Base-by-base conservation (phyloP, 2,329 filamentous ascomycete genomes). In the Scleromitrula shiraiana region DNA sequence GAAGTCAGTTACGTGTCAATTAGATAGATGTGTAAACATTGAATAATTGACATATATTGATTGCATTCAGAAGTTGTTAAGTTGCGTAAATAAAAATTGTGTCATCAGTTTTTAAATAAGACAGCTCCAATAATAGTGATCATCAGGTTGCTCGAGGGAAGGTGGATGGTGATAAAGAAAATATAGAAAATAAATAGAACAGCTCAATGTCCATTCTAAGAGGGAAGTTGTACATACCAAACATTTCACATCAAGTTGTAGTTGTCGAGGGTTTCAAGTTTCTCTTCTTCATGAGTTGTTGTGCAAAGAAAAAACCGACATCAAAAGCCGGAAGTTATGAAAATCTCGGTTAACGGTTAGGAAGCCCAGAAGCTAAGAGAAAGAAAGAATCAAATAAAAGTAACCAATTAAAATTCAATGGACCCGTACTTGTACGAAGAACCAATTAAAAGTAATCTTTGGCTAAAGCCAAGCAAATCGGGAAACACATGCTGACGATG, bases 111-210 rank as follows among this genome's bases (percentile, higher is more conserved):
- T 20, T 38, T 40, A 35, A 43, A 44, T 56, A 56, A 55, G 54
- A 56, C 54, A 56, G 54, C 54, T 56, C 54, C 54, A 56, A 56
- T 56, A 52, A 56, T 52, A 47, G 49, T 27, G 45, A 42, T 56
- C 54, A 57, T 57, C 55, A 57, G 38, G 45, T 41, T 46, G 50
- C 42, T 49, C 32, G 41, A 39, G 22, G 20, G 19, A n/a, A n/a
- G n/a, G n/a, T n/a, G 22, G 39, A 30, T 29, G 17, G n/a, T 10
- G 7, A n/a, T 12, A 22, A 15, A 17, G 9, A 37, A 19, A 26
- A 19, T 27, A 27, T 30, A 20, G 22, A 22, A n/a, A n/a, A n/a
- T n/a, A n/a, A n/a, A n/a, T n/a, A n/a, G n/a, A n/a, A n/a, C n/a
- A n/a, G n/a, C n/a, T n/a, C n/a, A n/a, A n/a, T n/a, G 15, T 35